Conservation (phyloP, 192 early-diverging fungal genomes). For the Coemansia reversa region DNA sequence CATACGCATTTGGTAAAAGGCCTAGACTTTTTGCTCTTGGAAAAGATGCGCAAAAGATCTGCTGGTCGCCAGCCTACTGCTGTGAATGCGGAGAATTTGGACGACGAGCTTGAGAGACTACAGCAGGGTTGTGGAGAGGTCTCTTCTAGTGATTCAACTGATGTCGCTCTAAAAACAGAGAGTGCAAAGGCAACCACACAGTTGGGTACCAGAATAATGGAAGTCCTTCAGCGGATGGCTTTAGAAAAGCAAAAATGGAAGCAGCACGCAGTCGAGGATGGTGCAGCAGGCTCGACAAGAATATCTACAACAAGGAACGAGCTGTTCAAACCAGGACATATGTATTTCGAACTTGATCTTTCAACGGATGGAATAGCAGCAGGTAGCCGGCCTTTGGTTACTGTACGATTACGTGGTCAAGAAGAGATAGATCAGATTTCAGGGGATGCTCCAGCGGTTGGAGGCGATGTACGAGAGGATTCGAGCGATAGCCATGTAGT, state of each 20-base stretch:
- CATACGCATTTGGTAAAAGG: slow-evolving; percentile 95
- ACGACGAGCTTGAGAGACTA: slow-evolving; percentile 41
- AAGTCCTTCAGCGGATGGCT: slow-evolving; percentile 46
- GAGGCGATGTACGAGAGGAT: neutral
- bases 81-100: slow-evolving; percentile 38
- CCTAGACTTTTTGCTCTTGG: slow-evolving; percentile 79
- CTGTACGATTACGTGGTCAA: slow-evolving; percentile 70
- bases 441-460: neutral
- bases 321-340: slow-evolving; percentile 72
- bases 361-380: slow-evolving; percentile 46
- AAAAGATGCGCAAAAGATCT: slow-evolving; percentile 57
- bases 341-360: slow-evolving; percentile 69
- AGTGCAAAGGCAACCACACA: neutral
- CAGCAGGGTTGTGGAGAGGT: neutral
- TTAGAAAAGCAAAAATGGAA: slow-evolving; percentile 51
- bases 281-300: neutral
- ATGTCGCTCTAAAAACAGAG: neutral
- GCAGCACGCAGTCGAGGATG: slow-evolving; percentile 15
- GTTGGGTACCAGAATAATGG: slow-evolving; percentile 25
- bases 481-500: slow-evolving; percentile 20
- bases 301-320: slow-evolving; percentile 57
- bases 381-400: slow-evolving; percentile 60
- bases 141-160: neutral
- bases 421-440: slow-evolving; percentile 57
- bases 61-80: slow-evolving; percentile 38